These are phyloP conservation scores for Ochromonas danica DNA, from an alignment of 108 stramenopile species.

Conservation along the genomic window DNA sequence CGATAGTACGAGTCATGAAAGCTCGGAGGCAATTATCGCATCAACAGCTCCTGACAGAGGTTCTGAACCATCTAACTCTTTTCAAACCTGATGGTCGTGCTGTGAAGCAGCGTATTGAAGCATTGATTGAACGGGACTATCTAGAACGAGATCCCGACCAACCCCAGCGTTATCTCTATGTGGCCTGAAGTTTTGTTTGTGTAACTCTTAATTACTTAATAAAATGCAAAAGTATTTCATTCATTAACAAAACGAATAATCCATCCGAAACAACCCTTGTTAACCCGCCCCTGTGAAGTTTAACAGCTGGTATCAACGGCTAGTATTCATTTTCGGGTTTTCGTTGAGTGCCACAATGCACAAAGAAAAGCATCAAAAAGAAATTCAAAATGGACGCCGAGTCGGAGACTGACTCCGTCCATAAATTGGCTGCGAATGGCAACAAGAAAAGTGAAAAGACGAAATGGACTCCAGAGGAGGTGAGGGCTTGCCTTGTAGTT, in stretches of 20 bases:
- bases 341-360: too few species aligned
- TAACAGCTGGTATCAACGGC: too few species aligned
- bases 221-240: too few species aligned
- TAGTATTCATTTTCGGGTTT: too few species aligned
- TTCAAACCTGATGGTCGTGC: conserved; percentile 92
- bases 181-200: conserved; percentile 8
- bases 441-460: conserved; percentile 10
- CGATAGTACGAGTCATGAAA: conserved; percentile 99
- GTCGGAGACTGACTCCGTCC: too few species aligned
- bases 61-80: conserved; percentile 87
- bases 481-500: background rate
- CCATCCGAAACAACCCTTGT: too few species aligned
- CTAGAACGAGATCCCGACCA: conserved; percentile 25
- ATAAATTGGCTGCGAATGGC: too few species aligned
- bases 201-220: too few species aligned
- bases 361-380: too few species aligned
- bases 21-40: conserved; percentile 93
- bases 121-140: conserved; percentile 30
- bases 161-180: background rate
- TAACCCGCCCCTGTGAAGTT: too few species aligned
- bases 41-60: conserved; percentile 90
- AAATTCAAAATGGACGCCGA: too few species aligned
- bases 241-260: too few species aligned
- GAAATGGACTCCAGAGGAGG: conserved; percentile 24
- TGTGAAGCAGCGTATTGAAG: conserved; percentile 19